phyloP scores from a whole-genome alignment of 306 rosid species.

The Psophocarpus tetragonolobus region DNA sequence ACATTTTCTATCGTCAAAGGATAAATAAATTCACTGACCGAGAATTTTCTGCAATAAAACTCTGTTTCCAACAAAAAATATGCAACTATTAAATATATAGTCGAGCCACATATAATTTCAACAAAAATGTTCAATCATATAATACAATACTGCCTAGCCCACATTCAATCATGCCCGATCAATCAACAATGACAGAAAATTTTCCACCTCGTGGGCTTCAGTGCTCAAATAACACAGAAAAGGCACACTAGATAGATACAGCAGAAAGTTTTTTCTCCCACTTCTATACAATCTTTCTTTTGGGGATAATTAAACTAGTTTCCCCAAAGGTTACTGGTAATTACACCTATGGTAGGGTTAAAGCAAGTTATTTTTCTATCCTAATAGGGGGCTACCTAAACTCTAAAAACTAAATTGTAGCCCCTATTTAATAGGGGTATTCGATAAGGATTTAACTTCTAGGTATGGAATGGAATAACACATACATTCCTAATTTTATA shows the following conservation, averaged over 20 bases:
- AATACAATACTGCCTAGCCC: neutral
- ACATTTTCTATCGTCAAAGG: slow-evolving; percentile 13
- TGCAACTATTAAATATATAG: slow-evolving; percentile 23
- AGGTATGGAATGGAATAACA: no score
- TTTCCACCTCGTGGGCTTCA: slow-evolving; percentile 2
- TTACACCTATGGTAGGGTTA: neutral
- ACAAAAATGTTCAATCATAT: neutral
- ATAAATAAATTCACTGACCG: neutral
- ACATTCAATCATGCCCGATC: slow-evolving; percentile 10
- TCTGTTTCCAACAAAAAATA: slow-evolving; percentile 41
- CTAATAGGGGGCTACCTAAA: no score
- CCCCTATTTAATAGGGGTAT: no score
- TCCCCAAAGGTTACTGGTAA: neutral
- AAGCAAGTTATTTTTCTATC: no score
- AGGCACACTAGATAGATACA: neutral
- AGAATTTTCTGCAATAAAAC: slow-evolving; percentile 20
- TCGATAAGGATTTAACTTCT: no score
- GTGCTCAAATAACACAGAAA: slow-evolving; percentile 26
- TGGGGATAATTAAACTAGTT: neutral
- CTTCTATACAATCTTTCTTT: slow-evolving; percentile 5
- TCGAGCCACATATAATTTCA: slow-evolving; percentile 16
- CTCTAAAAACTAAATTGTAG: no score
- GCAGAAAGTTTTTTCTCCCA: slow-evolving; percentile 9
- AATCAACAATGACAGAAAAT: neutral
- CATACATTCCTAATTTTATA: neutral